phyloP scores from a whole-genome alignment of 345 rosid genomes.

The Populus tremula region DNA sequence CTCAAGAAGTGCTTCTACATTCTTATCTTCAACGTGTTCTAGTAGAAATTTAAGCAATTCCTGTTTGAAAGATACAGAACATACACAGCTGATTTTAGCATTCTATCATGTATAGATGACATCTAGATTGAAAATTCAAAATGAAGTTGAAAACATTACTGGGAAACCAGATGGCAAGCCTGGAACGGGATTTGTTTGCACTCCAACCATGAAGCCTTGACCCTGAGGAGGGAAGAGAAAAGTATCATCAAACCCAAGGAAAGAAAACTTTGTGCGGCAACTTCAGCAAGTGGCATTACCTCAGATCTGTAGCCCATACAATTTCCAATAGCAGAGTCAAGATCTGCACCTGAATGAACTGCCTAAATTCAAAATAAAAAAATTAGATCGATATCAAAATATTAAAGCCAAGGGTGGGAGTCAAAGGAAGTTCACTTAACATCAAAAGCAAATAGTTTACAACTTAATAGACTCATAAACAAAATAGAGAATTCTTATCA shows the following conservation, averaged over 20 bases:
- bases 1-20: constrained; percentile 90
- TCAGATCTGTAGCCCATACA: constrained; percentile 90
- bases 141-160: constrained; percentile 46
- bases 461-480: neutral
- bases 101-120: constrained; percentile 7
- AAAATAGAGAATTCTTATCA: neutral
- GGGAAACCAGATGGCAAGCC: constrained; percentile 94
- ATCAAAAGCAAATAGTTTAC: constrained; percentile 6
- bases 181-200: constrained; percentile 76
- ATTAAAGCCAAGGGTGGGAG: constrained; percentile 1
- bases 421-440: constrained; percentile 8
- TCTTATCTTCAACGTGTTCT: constrained; percentile 79
- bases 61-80: constrained; percentile 39
- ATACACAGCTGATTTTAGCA: constrained; percentile 9
- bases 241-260: constrained; percentile 19
- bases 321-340: constrained; percentile 87
- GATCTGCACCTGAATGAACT: constrained; percentile 99
- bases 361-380: constrained; percentile 52
- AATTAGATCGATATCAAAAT: neutral
- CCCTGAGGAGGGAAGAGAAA: constrained; percentile 53
- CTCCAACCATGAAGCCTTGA: constrained; percentile 99
- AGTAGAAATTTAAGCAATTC: constrained; percentile 77
- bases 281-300: constrained; percentile 37
- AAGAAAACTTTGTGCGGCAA: neutral
- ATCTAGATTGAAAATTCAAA: constrained; percentile 17